Evolutionary conservation across 179 eudicot species (phyloP).

Genomic region (Silene vulgaris): DNA sequence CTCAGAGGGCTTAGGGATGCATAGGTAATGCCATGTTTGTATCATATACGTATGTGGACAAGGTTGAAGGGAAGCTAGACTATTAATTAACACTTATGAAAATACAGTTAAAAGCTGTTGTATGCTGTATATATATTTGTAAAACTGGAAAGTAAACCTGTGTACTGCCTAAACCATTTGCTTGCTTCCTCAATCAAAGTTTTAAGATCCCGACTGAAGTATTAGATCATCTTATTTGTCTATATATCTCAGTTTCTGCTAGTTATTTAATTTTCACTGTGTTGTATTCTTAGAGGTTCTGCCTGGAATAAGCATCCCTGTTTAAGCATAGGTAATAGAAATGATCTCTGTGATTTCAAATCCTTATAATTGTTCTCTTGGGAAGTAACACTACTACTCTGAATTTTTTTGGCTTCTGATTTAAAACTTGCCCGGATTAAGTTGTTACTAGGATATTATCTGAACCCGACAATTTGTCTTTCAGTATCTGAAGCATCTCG

Average conservation of each 20-base stretch:
- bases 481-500: conserved; percentile 86
- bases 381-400: not conserved
- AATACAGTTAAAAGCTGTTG: not conserved
- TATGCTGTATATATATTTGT: not conserved
- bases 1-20: not conserved
- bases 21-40: not conserved
- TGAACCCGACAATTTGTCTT: conserved; percentile 14
- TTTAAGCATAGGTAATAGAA: not conserved
- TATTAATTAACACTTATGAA: no score
- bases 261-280: not conserved
- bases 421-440: not conserved
- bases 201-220: not conserved
- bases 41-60: not conserved
- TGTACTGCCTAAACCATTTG: not conserved
- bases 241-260: not conserved
- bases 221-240: not conserved
- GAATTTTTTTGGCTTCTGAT: not conserved
- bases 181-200: not conserved
- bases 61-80: not conserved
- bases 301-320: not conserved
- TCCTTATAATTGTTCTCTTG: not conserved
- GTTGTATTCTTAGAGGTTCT: not conserved
- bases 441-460: no score
- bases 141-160: not conserved
- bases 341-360: not conserved